Conservation (phyloP, 805 yeast genomes). For the Lachancea lanzarotensis region DNA sequence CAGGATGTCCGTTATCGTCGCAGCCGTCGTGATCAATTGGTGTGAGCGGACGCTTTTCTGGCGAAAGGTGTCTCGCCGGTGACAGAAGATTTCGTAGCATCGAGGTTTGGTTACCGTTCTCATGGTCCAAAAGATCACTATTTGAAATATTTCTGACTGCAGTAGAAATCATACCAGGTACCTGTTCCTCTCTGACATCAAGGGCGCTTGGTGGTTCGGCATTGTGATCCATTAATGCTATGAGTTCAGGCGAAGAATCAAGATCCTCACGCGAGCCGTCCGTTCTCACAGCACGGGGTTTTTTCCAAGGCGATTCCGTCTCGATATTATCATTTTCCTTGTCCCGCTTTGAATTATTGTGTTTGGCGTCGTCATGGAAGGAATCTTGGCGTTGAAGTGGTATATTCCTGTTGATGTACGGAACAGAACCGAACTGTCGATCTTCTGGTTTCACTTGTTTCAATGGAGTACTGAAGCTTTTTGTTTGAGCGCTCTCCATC, state of each 20-base stretch:
- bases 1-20: not conserved
- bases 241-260: constrained; percentile 21
- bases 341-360: not conserved
- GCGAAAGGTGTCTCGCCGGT: not conserved
- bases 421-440: not conserved
- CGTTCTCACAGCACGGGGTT: not conserved
- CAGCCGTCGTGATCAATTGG: not conserved
- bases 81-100: constrained; percentile 2
- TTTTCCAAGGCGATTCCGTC: not conserved
- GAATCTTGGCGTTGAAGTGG: not conserved
- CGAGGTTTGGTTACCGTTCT: constrained; percentile 4
- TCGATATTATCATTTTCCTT: not conserved
- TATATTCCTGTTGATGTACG: not conserved
- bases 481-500: constrained; percentile 1
- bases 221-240: constrained; percentile 22
- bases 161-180: constrained; percentile 4
- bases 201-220: not conserved
- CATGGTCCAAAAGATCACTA: constrained; percentile 1
- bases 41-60: not conserved
- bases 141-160: constrained; percentile 3
- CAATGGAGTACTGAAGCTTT: constrained; percentile 5
- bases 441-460: not conserved
- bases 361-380: not conserved
- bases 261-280: not conserved
- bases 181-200: constrained; percentile 1